A percentile compares a stretch with the other conserved stretches of the same genome.
Evolutionary conservation across 768 basidiomycete species (phyloP).

Genomic region (Tulasnella sp.): DNA sequence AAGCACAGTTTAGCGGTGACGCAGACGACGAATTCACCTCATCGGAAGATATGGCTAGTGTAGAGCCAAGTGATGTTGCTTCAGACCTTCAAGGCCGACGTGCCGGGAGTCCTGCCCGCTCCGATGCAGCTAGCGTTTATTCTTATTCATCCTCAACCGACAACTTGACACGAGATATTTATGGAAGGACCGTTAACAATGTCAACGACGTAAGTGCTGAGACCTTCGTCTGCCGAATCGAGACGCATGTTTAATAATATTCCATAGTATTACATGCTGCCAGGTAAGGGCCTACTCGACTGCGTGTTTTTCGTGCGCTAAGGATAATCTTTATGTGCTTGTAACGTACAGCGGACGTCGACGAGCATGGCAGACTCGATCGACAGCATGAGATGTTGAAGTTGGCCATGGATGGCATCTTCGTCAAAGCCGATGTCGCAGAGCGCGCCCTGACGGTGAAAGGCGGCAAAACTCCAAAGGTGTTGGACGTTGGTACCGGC

Average conservation of each 20-base stretch:
- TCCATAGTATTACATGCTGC: not conserved
- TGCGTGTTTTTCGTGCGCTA: not conserved
- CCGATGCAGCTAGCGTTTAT: constrained; percentile 5
- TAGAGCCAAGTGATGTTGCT: not conserved
- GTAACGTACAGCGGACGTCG: not conserved
- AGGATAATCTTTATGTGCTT: not conserved
- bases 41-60: not conserved
- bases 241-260: not conserved
- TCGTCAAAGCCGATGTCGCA: constrained; percentile 1
- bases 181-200: constrained; percentile 13
- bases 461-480: not conserved
- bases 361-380: constrained; percentile 7
- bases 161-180: constrained; percentile 5
- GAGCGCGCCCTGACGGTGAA: not conserved
- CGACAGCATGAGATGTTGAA: constrained; percentile 6
- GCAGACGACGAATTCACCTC: too few relatives aligned
- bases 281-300: not conserved
- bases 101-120: not conserved
- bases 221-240: not conserved
- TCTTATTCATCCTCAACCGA: constrained; percentile 16
- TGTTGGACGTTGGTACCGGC: constrained; percentile 14
- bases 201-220: constrained; percentile 4
- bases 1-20: too few relatives aligned
- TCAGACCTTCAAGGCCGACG: not conserved
- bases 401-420: not conserved